phyloP scores from a whole-genome alignment of 1,139 yeast species.

The Nakaseomyces uthaithaninus region DNA sequence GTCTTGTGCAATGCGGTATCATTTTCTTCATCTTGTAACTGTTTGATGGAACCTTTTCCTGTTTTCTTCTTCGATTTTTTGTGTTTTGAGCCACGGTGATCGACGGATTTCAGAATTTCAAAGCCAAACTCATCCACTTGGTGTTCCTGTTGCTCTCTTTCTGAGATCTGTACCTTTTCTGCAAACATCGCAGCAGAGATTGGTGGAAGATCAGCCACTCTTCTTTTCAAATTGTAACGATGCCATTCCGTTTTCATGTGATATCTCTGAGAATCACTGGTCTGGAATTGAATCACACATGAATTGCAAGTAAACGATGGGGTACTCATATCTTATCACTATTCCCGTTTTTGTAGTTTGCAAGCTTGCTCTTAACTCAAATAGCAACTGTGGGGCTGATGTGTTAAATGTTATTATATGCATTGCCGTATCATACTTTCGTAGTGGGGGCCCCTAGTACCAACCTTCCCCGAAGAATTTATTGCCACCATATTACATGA shows the following conservation, averaged over 20 bases:
- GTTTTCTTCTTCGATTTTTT: conserved; percentile 17
- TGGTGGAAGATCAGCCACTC: conserved; percentile 79
- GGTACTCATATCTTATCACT: conserved; percentile 6
- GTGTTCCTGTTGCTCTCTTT: conserved; percentile 35
- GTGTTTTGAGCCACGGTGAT: conserved; percentile 22
- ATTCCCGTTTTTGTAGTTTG: too few relatives aligned
- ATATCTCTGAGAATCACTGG: conserved; percentile 71
- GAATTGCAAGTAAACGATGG: conserved; percentile 65
- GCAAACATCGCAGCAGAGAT: conserved; percentile 75
- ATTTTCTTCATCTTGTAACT: conserved; percentile 6
- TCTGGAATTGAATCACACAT: conserved; percentile 66
- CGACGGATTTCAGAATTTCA: conserved; percentile 28
- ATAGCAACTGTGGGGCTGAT: too few relatives aligned
- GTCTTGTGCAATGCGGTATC: conserved; percentile 12
- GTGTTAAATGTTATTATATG: too few relatives aligned
- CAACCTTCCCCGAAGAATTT: too few relatives aligned
- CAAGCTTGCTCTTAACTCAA: too few relatives aligned
- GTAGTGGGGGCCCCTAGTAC: too few relatives aligned
- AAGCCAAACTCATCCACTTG: conserved; percentile 65
- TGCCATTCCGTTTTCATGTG: conserved; percentile 98
- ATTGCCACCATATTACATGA: too few relatives aligned
- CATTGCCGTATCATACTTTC: too few relatives aligned
- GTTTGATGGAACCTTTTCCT: conserved; percentile 28
- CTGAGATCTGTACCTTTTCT: conserved; percentile 48
- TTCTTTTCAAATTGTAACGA: conserved; percentile 79